Evolutionary conservation across 2,329 filamentous ascomycete genomes (phyloP).

Genomic region (Alternaria dauci): DNA sequence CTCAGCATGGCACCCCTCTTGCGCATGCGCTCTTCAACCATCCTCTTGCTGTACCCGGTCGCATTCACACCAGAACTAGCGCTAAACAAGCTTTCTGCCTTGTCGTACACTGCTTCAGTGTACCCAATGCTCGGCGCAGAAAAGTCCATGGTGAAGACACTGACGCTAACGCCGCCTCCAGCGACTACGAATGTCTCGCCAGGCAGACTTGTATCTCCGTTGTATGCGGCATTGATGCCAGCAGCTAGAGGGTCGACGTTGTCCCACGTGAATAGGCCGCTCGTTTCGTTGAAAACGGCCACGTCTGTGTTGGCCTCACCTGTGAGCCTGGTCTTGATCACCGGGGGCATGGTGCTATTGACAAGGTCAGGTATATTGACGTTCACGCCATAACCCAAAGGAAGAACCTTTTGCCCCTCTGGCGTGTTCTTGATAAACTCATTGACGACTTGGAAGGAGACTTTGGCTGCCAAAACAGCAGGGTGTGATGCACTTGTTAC

Average conservation of each 20-base stretch:
- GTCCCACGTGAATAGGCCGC: slow-evolving; percentile 58
- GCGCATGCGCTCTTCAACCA: slow-evolving; percentile 28
- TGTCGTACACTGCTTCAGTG: slow-evolving; percentile 32
- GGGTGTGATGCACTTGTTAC: slow-evolving; percentile 55
- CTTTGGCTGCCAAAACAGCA: slow-evolving; percentile 55
- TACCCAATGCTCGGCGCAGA: slow-evolving; percentile 53
- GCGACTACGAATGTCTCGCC: slow-evolving; percentile 61
- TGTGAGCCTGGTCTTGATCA: slow-evolving; percentile 59
- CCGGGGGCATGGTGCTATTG: slow-evolving; percentile 53
- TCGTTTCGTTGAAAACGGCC: slow-evolving; percentile 56
- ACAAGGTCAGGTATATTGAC: slow-evolving; percentile 61
- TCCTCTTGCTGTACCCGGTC: slow-evolving; percentile 29
- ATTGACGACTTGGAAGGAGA: slow-evolving; percentile 57
- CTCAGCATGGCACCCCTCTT: slow-evolving; percentile 24
- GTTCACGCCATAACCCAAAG: slow-evolving; percentile 61
- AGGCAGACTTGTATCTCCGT: slow-evolving; percentile 61
- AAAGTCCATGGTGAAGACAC: slow-evolving; percentile 62
- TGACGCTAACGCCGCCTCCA: slow-evolving; percentile 55
- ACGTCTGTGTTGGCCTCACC: slow-evolving; percentile 60
- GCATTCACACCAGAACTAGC: slow-evolving; percentile 3
- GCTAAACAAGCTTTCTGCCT: slow-evolving; percentile 23
- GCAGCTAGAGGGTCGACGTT: slow-evolving; percentile 59
- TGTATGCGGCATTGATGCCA: slow-evolving; percentile 61
- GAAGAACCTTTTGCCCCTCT: slow-evolving; percentile 49
- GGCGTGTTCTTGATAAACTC: slow-evolving; percentile 54